Conservation (phyloP, 177 flowering plant genomes). For the Vitis hybrid region DNA sequence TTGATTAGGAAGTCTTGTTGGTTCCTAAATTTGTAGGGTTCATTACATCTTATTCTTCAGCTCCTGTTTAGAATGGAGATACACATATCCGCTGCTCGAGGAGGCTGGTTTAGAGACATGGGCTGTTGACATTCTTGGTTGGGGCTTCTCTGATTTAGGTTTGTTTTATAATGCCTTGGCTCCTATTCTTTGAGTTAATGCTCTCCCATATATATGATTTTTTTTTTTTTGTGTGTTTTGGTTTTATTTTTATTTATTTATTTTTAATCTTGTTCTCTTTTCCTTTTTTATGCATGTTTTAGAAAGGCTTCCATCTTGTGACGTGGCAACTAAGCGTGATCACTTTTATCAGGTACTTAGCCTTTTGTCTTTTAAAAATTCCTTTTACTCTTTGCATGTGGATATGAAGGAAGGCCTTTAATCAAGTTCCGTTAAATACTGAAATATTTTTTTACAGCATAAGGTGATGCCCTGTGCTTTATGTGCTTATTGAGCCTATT, state of each 20-base stretch:
- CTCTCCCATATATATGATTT: background rate
- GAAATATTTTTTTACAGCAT: too few species aligned
- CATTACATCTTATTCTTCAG: conserved; percentile 44
- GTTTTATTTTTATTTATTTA: conserved; percentile 1
- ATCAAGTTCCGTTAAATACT: too few species aligned
- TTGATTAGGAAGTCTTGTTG: conserved; percentile 1
- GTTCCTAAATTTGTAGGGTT: conserved; percentile 14
- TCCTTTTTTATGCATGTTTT: conserved; percentile 4
- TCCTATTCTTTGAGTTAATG: background rate
- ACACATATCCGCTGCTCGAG: conserved; percentile 77
- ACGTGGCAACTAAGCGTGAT: conserved; percentile 77
- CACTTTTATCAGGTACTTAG: conserved; percentile 79
- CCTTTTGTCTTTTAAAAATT: background rate
- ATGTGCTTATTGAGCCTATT: too few species aligned
- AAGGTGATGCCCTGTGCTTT: too few species aligned
- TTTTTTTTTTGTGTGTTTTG: too few species aligned
- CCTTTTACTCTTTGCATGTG: background rate
- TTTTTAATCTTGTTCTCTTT: conserved; percentile 2
- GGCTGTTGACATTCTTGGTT: conserved; percentile 93
- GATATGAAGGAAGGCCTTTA: background rate
- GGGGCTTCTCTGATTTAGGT: conserved; percentile 98
- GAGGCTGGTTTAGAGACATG: conserved; percentile 86
- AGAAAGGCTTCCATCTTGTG: conserved; percentile 72
- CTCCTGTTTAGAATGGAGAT: conserved; percentile 98
- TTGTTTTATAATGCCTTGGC: conserved; percentile 3